A percentile compares a stretch with the other conserved stretches of the same genome.
Conservation (phyloP, 805 yeast genomes). For the Hanseniaspora pseudoguilliermondii region DNA sequence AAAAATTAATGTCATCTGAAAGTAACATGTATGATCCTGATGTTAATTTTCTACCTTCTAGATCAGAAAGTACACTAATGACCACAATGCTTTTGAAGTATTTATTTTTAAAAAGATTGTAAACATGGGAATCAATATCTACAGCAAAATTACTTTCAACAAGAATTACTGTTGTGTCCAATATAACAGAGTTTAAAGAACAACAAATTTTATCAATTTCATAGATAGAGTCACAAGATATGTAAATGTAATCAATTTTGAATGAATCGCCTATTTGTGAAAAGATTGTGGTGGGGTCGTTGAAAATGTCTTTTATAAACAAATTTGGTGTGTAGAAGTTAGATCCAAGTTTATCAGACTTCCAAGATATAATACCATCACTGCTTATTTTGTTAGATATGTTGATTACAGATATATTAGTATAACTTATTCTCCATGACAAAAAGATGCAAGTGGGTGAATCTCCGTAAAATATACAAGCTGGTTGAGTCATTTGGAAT, state of each 20-base stretch:
- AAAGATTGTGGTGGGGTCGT: slow-evolving; percentile 8
- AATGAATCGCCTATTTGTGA: neutral
- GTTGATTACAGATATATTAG: slow-evolving; percentile 22
- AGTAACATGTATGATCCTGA: slow-evolving; percentile 25
- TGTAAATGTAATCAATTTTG: slow-evolving; percentile 20
- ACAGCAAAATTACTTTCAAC: slow-evolving; percentile 25
- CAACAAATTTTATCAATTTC: slow-evolving; percentile 18
- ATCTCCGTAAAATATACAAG: slow-evolving; percentile 19
- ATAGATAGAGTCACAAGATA: slow-evolving; percentile 23
- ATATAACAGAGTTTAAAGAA: slow-evolving; percentile 17
- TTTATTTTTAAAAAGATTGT: neutral
- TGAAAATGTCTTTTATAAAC: slow-evolving; percentile 16
- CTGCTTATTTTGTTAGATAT: slow-evolving; percentile 23
- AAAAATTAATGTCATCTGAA: slow-evolving; percentile 20
- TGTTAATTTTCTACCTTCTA: slow-evolving; percentile 25
- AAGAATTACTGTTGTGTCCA: slow-evolving; percentile 19
- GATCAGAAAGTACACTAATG: slow-evolving; percentile 22
- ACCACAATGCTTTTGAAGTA: slow-evolving; percentile 16
- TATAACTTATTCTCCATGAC: slow-evolving; percentile 27
- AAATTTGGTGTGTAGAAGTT: slow-evolving; percentile 26
- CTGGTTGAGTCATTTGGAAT: neutral
- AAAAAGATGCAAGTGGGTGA: slow-evolving; percentile 25
- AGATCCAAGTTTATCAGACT: slow-evolving; percentile 24
- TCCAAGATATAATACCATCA: slow-evolving; percentile 27
- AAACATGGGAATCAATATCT: slow-evolving; percentile 21